Evolutionary conservation across 2,329 filamentous ascomycete species (phyloP).

Genomic region (Rhynchosporium agropyri): DNA sequence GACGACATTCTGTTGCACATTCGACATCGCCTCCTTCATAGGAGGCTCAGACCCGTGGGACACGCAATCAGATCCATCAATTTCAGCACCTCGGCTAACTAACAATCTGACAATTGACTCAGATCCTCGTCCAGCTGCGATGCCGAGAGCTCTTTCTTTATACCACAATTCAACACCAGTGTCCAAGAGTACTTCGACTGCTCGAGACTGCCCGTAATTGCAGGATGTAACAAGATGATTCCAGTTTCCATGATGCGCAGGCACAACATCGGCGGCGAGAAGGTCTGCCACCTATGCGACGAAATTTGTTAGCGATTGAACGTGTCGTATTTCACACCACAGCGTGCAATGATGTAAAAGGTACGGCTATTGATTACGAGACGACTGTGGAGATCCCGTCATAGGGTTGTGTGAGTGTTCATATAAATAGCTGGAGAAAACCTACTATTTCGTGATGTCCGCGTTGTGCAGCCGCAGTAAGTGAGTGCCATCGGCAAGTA

Average conservation of each 20-base stretch:
- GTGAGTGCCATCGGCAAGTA: background rate
- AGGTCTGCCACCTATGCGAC: background rate
- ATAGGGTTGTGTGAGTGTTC: too few relatives aligned
- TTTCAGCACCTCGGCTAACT: background rate
- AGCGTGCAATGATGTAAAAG: too few relatives aligned
- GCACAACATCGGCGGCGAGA: background rate
- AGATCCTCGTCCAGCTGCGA: background rate
- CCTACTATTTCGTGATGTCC: slow-evolving; percentile 8
- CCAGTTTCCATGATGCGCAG: background rate
- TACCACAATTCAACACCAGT: slow-evolving; percentile 2
- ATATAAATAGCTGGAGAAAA: background rate
- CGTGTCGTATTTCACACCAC: too few relatives aligned
- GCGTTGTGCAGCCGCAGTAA: background rate
- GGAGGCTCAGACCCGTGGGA: background rate
- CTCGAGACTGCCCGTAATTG: background rate
- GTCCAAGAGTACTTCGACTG: slow-evolving; percentile 5
- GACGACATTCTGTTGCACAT: background rate
- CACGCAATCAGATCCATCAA: background rate
- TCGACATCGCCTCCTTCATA: background rate
- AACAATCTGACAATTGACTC: slow-evolving; percentile 7
- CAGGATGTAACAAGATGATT: background rate
- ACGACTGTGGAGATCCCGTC: too few relatives aligned
- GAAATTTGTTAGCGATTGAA: background rate
- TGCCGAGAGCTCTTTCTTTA: background rate
- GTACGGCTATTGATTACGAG: too few relatives aligned